Conservation (phyloP, 1,284 basidiomycete genomes). For the Phylloboletellus chloephorus region DNA sequence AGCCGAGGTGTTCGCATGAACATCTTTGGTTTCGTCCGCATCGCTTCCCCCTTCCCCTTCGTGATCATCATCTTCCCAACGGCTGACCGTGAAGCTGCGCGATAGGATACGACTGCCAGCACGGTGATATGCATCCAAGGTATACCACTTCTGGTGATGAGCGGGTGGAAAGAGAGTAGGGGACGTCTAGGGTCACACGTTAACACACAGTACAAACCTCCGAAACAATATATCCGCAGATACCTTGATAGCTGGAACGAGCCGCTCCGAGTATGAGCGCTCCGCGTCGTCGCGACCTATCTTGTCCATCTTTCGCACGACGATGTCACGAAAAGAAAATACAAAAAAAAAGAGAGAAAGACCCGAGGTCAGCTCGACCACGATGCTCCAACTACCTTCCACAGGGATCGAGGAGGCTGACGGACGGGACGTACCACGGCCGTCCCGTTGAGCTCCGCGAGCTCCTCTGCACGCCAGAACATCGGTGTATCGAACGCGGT, state of each 20-base stretch:
- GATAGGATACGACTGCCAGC: conserved; percentile 94
- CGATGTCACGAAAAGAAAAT: not conserved
- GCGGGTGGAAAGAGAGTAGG: conserved; percentile 64
- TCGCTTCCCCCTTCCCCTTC: conserved; percentile 31
- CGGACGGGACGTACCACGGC: conserved; percentile 80
- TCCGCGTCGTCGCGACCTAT: conserved; percentile 85
- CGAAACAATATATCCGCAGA: conserved; percentile 15
- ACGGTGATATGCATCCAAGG: conserved; percentile 76
- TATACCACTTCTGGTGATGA: conserved; percentile 51
- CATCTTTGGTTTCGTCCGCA: conserved; percentile 18
- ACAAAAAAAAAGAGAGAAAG: too few species aligned
- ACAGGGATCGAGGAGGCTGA: conserved; percentile 19
- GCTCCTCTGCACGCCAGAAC: conserved; percentile 83
- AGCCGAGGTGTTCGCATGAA: conserved; percentile 24
- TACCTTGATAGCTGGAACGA: conserved; percentile 66
- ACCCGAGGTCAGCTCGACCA: conserved; percentile 9
- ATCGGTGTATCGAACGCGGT: conserved; percentile 83
- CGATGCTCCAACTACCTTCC: not conserved
- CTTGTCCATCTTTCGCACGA: conserved; percentile 52
- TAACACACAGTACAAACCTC: not conserved
- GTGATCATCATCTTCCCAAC: conserved; percentile 41
- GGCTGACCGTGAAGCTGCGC: conserved; percentile 79
- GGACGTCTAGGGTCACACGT: conserved; percentile 45
- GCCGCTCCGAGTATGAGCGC: conserved; percentile 60
- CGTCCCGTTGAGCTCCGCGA: conserved; percentile 78